Evolutionary conservation across 495 filamentous ascomycete genomes (phyloP).

Genomic region (Podospora anserina): DNA sequence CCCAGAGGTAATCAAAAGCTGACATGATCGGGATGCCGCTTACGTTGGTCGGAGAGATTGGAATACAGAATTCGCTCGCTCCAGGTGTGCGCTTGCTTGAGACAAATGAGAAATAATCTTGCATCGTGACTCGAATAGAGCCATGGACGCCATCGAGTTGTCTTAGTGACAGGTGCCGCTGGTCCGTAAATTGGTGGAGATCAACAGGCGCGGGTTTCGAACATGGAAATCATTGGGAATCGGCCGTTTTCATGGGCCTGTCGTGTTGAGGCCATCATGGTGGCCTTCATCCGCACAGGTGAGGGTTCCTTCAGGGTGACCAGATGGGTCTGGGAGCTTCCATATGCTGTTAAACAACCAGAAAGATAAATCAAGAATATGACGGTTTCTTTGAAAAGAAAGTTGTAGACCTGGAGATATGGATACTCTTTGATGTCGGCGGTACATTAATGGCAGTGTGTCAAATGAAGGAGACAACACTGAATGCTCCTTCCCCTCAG

Average conservation of each 20-base stretch:
- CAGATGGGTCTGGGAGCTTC: neutral
- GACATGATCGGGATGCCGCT: neutral
- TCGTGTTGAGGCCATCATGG: neutral
- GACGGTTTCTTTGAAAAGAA: no score
- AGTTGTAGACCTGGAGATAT: no score
- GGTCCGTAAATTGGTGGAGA: neutral
- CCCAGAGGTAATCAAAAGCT: neutral
- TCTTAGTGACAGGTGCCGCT: no score
- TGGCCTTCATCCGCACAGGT: neutral
- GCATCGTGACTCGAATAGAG: neutral
- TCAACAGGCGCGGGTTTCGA: neutral
- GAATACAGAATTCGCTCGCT: neutral
- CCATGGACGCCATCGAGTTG: no score
- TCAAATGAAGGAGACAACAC: no score
- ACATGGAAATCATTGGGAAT: neutral
- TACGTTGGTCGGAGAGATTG: neutral
- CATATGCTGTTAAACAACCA: no score
- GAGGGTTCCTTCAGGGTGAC: no score
- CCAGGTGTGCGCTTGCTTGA: neutral
- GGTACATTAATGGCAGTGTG: no score
- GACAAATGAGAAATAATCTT: neutral
- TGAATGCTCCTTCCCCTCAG: no score
- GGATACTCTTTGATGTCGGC: no score
- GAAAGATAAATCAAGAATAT: no score
- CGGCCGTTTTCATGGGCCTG: neutral